Conservation (phyloP, 2,329 filamentous ascomycete species). For the Aspergillus intermedius region DNA sequence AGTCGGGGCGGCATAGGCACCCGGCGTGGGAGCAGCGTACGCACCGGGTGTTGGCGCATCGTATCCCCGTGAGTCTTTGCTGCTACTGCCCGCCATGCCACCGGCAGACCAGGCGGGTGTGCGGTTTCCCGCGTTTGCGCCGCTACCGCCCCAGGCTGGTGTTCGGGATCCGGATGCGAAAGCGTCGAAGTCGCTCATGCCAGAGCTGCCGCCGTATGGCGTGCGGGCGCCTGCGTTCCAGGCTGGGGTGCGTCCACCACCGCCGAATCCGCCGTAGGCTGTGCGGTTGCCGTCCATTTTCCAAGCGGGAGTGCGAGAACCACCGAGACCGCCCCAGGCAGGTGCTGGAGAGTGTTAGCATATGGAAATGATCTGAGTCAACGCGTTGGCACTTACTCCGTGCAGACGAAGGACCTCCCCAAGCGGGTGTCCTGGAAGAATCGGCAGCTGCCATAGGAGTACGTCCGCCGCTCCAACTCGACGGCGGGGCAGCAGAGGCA, state of each 20-base stretch:
- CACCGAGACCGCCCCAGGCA: constrained; percentile 39
- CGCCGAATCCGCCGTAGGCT: constrained; percentile 60
- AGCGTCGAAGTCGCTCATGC: constrained; percentile 59
- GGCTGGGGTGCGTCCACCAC: constrained; percentile 58
- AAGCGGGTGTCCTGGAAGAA: constrained; percentile 67
- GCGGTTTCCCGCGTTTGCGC: constrained; percentile 37
- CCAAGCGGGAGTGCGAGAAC: constrained; percentile 47
- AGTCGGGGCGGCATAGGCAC: constrained; percentile 56
- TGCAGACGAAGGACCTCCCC: constrained; percentile 53
- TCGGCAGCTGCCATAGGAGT: constrained; percentile 59
- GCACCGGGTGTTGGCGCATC: constrained; percentile 71
- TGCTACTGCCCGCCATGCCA: constrained; percentile 17
- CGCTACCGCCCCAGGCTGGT: constrained; percentile 53
- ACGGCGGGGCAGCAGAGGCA: constrained; percentile 40
- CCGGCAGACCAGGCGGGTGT: constrained; percentile 41
- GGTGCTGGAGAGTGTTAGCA: constrained; percentile 28
- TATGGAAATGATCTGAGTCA: not conserved
- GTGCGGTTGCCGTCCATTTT: constrained; percentile 64
- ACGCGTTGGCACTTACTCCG: constrained; percentile 50
- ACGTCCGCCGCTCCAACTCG: constrained; percentile 59
- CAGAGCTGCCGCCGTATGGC: constrained; percentile 59
- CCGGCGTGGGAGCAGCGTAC: constrained; percentile 62
- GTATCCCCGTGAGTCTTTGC: constrained; percentile 43
- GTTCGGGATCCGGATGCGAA: constrained; percentile 70
- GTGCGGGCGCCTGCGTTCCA: constrained; percentile 76